phyloP scores from a whole-genome alignment of 2,329 filamentous ascomycete species.

The Blastomyces emzantsi region DNA sequence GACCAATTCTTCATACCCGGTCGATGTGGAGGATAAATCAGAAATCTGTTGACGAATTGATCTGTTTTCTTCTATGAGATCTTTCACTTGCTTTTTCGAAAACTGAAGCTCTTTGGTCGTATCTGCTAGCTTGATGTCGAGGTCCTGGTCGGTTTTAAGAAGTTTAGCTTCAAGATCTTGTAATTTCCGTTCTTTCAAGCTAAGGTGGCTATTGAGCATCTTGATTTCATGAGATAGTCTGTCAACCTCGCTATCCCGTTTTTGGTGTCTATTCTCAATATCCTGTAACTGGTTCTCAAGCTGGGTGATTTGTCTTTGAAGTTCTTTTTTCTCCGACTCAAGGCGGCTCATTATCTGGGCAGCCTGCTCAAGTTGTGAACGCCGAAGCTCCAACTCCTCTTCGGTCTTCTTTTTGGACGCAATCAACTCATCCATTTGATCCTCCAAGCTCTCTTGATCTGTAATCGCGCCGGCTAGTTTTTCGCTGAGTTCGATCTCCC shows the following conservation, averaged over 20 bases:
- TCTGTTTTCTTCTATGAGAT: slow-evolving; percentile 69
- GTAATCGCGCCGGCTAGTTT: slow-evolving; percentile 87
- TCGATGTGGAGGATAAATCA: slow-evolving; percentile 81
- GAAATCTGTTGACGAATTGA: slow-evolving; percentile 76
- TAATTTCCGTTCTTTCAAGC: slow-evolving; percentile 79
- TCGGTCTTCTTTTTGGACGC: slow-evolving; percentile 83
- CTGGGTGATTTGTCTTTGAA: slow-evolving; percentile 57
- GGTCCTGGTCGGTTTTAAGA: slow-evolving; percentile 75
- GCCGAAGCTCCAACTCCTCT: slow-evolving; percentile 68
- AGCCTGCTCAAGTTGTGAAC: slow-evolving; percentile 82
- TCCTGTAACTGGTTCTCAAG: slow-evolving; percentile 64
- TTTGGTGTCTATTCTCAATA: slow-evolving; percentile 59
- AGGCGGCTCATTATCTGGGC: slow-evolving; percentile 75
- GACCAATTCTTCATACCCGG: slow-evolving; percentile 89
- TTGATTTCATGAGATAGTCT: slow-evolving; percentile 73
- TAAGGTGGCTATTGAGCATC: slow-evolving; percentile 83
- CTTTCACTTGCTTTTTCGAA: slow-evolving; percentile 63
- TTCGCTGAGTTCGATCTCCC: slow-evolving; percentile 87
- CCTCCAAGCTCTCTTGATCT: slow-evolving; percentile 88
- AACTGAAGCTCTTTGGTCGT: slow-evolving; percentile 71
- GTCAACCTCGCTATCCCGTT: slow-evolving; percentile 67
- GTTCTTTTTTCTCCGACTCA: slow-evolving; percentile 73
- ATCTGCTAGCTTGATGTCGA: slow-evolving; percentile 71
- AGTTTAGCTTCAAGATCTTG: slow-evolving; percentile 79
- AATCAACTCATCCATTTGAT: slow-evolving; percentile 82